Conservation (phyloP, 495 filamentous ascomycete species). For the Apiosordaria backusii region DNA sequence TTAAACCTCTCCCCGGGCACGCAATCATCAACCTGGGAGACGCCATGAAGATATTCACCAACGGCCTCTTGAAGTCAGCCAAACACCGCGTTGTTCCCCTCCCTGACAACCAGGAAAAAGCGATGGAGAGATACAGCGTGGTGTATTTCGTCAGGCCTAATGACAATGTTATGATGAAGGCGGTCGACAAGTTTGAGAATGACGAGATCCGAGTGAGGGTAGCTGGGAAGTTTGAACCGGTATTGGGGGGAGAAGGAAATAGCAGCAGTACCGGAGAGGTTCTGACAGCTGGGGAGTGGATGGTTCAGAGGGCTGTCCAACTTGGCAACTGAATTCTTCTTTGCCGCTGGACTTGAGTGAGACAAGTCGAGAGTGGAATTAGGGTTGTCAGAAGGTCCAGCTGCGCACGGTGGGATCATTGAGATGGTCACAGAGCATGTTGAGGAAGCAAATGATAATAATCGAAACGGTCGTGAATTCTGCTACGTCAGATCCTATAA, state of each 20-base stretch:
- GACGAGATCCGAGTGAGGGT: constrained; percentile 19
- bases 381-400: no score
- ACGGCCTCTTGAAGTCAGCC: constrained; percentile 57
- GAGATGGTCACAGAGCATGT: no score
- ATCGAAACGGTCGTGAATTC: background rate
- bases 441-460: background rate
- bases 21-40: constrained; percentile 65
- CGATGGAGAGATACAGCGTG: constrained; percentile 52
- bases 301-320: constrained; percentile 43
- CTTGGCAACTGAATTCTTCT: constrained; percentile 34
- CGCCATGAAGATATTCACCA: constrained; percentile 60
- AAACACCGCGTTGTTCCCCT: constrained; percentile 61
- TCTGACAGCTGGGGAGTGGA: constrained; percentile 49
- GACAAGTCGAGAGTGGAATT: no score
- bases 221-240: constrained; percentile 22
- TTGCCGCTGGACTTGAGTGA: no score
- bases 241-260: background rate
- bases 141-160: constrained; percentile 62
- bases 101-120: constrained; percentile 49
- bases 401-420: no score
- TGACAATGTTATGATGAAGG: constrained; percentile 51
- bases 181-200: constrained; percentile 34
- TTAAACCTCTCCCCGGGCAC: constrained; percentile 55
- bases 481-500: background rate
- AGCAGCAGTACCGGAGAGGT: constrained; percentile 28